A percentile compares a stretch with the other conserved stretches of the same genome.
Conservation (phyloP, 495 filamentous ascomycete genomes). For the Hyaloscypha finlandica region DNA sequence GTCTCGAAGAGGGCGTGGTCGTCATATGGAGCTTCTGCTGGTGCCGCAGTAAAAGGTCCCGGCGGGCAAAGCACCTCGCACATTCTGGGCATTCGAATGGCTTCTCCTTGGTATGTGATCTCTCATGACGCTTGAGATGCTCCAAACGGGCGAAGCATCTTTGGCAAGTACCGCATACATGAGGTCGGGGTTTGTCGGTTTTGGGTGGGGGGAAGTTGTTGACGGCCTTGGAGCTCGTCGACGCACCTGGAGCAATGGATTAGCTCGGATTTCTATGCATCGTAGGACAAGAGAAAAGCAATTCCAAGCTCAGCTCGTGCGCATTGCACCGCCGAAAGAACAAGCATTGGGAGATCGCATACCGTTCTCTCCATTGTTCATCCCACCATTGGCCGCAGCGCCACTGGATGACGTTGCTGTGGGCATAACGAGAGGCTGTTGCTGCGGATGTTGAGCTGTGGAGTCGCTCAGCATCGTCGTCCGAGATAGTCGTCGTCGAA, state of each 20-base stretch:
- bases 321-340: background rate
- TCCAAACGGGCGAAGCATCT: constrained; percentile 94
- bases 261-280: background rate
- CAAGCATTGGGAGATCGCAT: constrained; percentile 13
- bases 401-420: constrained; percentile 30
- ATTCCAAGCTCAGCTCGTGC: constrained; percentile 4
- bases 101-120: constrained; percentile 99
- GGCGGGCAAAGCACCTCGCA: constrained; percentile 88
- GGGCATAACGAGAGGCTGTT: constrained; percentile 28
- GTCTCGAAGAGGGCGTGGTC: constrained; percentile 85
- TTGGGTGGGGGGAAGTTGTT: constrained; percentile 32
- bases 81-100: constrained; percentile 98
- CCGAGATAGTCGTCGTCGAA: constrained; percentile 1
- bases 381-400: constrained; percentile 22
- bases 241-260: constrained; percentile 11
- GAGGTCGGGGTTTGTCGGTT: constrained; percentile 88
- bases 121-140: constrained; percentile 97
- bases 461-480: constrained; percentile 30
- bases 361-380: constrained; percentile 30
- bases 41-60: constrained; percentile 90
- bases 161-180: constrained; percentile 90
- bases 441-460: constrained; percentile 19
- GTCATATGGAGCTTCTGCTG: constrained; percentile 99
- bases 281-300: constrained; percentile 16
- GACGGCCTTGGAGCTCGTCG: constrained; percentile 26